These are phyloP conservation scores for Boletus rex-veris DNA, from an alignment of 768 basidiomycete species.

Conservation along the genomic window DNA sequence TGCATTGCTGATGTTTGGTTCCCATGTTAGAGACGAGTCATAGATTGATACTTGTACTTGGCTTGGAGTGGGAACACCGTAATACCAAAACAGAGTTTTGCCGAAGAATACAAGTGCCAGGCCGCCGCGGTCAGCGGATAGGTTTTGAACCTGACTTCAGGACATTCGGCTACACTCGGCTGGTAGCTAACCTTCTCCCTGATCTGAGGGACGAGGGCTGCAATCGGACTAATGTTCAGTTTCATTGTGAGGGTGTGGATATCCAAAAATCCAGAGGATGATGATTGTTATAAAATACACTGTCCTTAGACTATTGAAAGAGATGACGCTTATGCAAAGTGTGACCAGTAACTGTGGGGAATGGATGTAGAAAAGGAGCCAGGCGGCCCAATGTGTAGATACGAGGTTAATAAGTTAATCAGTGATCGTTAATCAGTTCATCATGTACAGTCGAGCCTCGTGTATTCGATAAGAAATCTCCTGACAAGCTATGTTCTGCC, in stretches of 20 bases:
- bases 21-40: no score
- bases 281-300: background rate
- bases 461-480: background rate
- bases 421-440: background rate
- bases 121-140: no score
- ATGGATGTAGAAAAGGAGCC: background rate
- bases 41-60: no score
- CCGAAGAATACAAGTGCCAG: no score
- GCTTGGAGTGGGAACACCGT: no score
- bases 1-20: background rate
- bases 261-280: background rate
- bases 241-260: background rate
- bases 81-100: no score
- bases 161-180: no score
- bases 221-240: background rate
- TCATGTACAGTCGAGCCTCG: constrained; percentile 4
- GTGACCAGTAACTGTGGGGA: background rate
- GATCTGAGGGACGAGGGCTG: no score
- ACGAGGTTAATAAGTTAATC: constrained; percentile 7
- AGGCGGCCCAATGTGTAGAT: background rate
- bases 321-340: background rate
- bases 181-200: no score
- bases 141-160: no score
- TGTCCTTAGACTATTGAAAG: background rate
- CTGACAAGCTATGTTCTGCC: constrained; percentile 7